Conservation (phyloP, 352 stramenopile species). For the Lagenidium giganteum region DNA sequence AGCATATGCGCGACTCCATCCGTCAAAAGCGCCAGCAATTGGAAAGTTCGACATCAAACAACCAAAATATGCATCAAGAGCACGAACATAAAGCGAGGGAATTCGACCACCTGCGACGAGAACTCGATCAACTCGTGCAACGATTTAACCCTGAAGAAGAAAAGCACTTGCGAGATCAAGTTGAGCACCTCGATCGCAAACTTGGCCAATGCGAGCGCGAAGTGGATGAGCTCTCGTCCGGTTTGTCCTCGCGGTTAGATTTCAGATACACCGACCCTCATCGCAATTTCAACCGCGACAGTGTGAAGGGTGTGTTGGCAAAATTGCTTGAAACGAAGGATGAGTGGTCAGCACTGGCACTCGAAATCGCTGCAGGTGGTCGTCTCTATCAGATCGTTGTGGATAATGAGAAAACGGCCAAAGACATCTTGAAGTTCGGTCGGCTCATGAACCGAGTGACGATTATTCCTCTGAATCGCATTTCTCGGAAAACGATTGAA, state of each 20-base stretch:
- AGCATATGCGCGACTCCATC: conserved; percentile 88
- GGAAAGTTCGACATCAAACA: conserved; percentile 70
- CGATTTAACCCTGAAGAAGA: conserved; percentile 82
- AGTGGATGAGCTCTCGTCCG: conserved; percentile 90
- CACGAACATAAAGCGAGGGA: conserved; percentile 61
- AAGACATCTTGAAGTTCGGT: conserved; percentile 97
- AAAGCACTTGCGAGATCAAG: conserved; percentile 46
- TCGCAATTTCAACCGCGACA: conserved; percentile 91
- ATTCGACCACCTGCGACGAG: conserved; percentile 50
- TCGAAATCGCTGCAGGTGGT: conserved; percentile 97
- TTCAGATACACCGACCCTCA: conserved; percentile 97
- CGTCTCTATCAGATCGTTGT: conserved; percentile 99
- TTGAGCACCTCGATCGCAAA: conserved; percentile 56
- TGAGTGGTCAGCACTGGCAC: conserved; percentile 89
- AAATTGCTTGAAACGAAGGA: conserved; percentile 95
- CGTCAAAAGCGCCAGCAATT: conserved; percentile 70
- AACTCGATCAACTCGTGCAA: conserved; percentile 49
- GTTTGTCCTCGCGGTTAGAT: conserved; percentile 92
- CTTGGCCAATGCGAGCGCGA: conserved; percentile 73
- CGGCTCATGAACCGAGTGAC: conserved; percentile 96
- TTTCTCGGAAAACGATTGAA: conserved; percentile 81
- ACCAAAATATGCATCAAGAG: conserved; percentile 62
- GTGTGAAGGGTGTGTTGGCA: conserved; percentile 97
- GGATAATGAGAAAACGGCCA: conserved; percentile 97
- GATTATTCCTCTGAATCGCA: conserved; percentile 98